These are phyloP conservation scores for Alloascoidea africana DNA, from an alignment of 805 yeast species.

Conservation along the genomic window DNA sequence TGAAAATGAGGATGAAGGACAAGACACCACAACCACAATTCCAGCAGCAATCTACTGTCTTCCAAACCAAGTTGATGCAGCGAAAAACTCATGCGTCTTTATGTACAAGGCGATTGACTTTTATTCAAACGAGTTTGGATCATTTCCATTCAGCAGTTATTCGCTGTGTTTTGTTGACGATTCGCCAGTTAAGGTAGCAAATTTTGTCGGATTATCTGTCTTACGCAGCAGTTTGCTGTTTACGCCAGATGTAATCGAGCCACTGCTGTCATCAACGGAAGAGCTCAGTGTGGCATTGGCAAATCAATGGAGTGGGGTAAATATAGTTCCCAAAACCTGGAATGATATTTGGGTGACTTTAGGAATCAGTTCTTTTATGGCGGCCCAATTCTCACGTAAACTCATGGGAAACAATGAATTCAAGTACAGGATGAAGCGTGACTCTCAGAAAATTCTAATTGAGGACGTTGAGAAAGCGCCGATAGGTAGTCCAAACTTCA, in stretches of 20 bases:
- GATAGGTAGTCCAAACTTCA: constrained; percentile 51
- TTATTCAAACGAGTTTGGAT: constrained; percentile 78
- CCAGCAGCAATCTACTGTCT: constrained; percentile 50
- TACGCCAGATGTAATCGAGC: constrained; percentile 64
- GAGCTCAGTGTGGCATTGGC: constrained; percentile 56
- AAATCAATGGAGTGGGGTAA: constrained; percentile 87
- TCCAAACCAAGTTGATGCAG: constrained; percentile 40
- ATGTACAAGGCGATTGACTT: constrained; percentile 69
- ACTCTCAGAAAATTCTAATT: constrained; percentile 51
- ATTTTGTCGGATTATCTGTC: constrained; percentile 64
- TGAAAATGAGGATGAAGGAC: constrained; percentile 17
- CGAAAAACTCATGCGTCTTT: constrained; percentile 60
- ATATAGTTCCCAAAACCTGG: constrained; percentile 65
- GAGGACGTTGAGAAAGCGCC: constrained; percentile 73
- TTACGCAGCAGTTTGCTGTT: constrained; percentile 49
- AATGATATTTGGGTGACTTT: constrained; percentile 82
- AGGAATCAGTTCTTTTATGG: constrained; percentile 79
- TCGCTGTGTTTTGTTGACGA: constrained; percentile 61
- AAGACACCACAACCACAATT: constrained; percentile 17
- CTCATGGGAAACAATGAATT: constrained; percentile 79
- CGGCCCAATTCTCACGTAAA: constrained; percentile 47
- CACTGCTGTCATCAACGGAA: constrained; percentile 57
- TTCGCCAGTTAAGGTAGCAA: constrained; percentile 29
- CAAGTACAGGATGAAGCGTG: constrained; percentile 50
- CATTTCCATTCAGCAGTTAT: constrained; percentile 81